These are phyloP conservation scores for Aspergillus costaricaensis DNA, from an alignment of 2,329 filamentous ascomycete species.

Conservation along the genomic window DNA sequence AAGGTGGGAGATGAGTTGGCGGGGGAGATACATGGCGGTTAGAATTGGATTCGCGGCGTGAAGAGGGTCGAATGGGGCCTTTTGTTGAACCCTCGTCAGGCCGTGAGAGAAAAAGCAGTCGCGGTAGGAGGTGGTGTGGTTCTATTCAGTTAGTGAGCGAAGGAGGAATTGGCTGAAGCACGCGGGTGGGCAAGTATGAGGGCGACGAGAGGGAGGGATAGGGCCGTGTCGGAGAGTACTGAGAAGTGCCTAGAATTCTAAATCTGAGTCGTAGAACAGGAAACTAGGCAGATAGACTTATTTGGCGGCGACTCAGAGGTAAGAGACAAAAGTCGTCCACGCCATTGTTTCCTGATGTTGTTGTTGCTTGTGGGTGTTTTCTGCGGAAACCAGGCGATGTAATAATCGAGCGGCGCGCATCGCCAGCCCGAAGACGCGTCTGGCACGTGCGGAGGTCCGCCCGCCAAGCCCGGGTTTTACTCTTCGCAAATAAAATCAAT, in stretches of 20 bases:
- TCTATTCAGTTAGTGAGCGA: background rate
- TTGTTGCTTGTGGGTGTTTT: background rate
- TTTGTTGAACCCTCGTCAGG: background rate
- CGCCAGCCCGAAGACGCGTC: slow-evolving; percentile 23
- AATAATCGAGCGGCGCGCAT: slow-evolving; percentile 16
- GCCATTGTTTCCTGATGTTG: background rate
- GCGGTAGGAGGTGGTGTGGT: background rate
- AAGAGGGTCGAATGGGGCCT: background rate
- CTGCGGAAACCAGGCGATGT: background rate
- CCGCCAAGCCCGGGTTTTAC: slow-evolving; percentile 18
- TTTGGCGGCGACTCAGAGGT: background rate
- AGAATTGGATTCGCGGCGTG: slow-evolving; percentile 13
- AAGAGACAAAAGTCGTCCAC: background rate
- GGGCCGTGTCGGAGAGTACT: background rate
- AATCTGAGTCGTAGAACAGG: no score
- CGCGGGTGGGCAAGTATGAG: background rate
- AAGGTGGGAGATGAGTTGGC: slow-evolving; percentile 82
- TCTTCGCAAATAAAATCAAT: background rate
- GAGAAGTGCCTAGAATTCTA: background rate
- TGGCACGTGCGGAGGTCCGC: slow-evolving; percentile 24
- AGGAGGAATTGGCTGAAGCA: background rate
- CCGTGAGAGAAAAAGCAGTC: background rate
- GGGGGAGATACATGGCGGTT: slow-evolving; percentile 84
- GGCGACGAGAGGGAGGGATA: background rate
- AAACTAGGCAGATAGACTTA: no score